Base-by-base conservation (phyloP, 352 stramenopile species). In the Phytopythium vexans region DNA sequence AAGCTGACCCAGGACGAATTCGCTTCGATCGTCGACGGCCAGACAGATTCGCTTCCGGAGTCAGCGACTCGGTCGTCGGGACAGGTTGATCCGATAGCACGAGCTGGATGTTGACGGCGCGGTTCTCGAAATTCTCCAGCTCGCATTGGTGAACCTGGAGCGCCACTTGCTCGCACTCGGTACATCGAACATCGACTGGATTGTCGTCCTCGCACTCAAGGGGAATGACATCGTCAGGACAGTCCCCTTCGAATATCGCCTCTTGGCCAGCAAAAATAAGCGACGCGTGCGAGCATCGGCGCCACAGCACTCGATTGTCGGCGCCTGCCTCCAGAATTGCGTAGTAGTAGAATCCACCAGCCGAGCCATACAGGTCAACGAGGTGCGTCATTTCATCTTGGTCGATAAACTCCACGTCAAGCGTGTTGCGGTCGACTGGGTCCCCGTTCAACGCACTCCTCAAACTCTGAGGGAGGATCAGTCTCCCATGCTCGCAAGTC, bases 1-100 rank as follows among this genome's bases (percentile, higher is more conserved):
- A 68, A 27, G 67, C 68, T 11, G 81, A 72, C 10, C 71, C 72
- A 16, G 68, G 70, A 35, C 77, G 74, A 54, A 84, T 86, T 8
- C 83, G 78, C 57, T 70, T 74, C 2, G 83, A 93, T 5, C 83
- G 68, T 11, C 83, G 66, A 47, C 81, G 77, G n/a, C 71, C 68
- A 1, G 59, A 69, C 9, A 62, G 64, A 44, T 67, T 70, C 4
- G 52, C 65, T 7, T 85, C 68, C 2, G 65, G 56, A 1, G 71
- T 68, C 11, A 87, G 60, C 32, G 67, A 74, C 14, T 74, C 75
- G 1, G 59, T 67, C 0, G 61, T 72, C 3, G 75, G 79, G 4
- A 89, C 66, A 12, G 65, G 47, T 35, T 92, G 71, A 35, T 89
- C 72, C 7, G 78, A 67, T 8, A 57, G 59, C 8, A 94, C 56